phyloP scores from a whole-genome alignment of 2,329 filamentous ascomycete species.

The Cercospora citrullina region DNA sequence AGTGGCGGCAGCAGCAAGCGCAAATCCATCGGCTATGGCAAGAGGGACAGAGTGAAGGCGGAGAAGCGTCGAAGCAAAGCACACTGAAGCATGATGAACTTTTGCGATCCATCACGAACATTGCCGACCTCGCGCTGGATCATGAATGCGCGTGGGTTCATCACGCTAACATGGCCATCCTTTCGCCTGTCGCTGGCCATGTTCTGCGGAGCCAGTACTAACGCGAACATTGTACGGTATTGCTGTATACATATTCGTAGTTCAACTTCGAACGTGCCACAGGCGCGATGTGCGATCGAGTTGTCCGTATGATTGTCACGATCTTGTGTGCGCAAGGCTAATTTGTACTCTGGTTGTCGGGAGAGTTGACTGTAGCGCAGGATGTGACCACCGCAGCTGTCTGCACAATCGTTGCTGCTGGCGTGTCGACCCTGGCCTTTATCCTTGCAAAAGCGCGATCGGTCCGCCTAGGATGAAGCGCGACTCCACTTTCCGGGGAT shows the following conservation, averaged over 20 bases:
- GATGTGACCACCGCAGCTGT: not conserved
- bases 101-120: not conserved
- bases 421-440: not conserved
- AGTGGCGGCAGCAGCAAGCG: conserved; percentile 12
- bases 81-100: not conserved
- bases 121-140: not conserved
- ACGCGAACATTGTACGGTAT: not conserved
- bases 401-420: not conserved
- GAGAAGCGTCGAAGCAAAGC: not conserved
- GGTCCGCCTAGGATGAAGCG: not conserved
- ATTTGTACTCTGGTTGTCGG: not conserved
- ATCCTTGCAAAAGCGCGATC: not conserved
- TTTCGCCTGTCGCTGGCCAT: not conserved
- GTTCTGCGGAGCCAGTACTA: not conserved
- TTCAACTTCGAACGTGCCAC: not conserved
- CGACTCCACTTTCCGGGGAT: conserved; percentile 3
- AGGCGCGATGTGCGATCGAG: not conserved
- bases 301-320: not conserved
- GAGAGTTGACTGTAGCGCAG: not conserved
- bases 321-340: not conserved
- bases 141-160: not conserved
- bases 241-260: not conserved
- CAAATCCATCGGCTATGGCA: conserved; percentile 9
- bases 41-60: conserved; percentile 7
- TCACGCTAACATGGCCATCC: not conserved